Percentiles rank a stretch among this genome's conserved stretches.
Evolutionary conservation across 2,329 filamentous ascomycete genomes (phyloP).

Genomic region (Cordyceps javanica): DNA sequence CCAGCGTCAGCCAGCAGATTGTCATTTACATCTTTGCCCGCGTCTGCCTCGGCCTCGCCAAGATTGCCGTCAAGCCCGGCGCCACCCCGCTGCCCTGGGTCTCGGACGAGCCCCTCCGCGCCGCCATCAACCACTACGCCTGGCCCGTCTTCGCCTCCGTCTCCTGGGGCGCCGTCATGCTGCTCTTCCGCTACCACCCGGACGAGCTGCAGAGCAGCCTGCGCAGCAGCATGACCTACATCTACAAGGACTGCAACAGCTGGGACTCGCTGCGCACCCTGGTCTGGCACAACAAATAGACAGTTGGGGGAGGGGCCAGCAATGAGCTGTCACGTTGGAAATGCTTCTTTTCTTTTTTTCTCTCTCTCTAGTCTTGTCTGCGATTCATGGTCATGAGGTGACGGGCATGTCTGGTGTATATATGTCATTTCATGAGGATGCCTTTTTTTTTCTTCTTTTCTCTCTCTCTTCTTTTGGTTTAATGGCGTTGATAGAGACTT

Average conservation of each 20-base stretch:
- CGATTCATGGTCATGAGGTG: background rate
- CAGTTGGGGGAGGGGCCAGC: background rate
- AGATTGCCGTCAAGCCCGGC: constrained; percentile 67
- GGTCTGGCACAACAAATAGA: constrained; percentile 72
- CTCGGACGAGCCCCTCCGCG: constrained; percentile 41
- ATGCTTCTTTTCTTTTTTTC: no score
- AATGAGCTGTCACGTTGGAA: background rate
- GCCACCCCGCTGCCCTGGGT: constrained; percentile 41
- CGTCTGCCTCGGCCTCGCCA: constrained; percentile 77
- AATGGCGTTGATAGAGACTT: background rate
- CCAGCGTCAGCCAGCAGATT: constrained; percentile 89
- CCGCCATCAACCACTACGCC: constrained; percentile 59
- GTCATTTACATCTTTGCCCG: constrained; percentile 96
- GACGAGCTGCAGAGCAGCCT: constrained; percentile 87
- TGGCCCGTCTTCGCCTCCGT: constrained; percentile 91
- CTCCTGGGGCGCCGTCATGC: constrained; percentile 94
- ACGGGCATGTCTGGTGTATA: background rate
- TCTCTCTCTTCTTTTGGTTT: background rate
- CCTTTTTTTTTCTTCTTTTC: no score
- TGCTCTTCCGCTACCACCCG: constrained; percentile 86
- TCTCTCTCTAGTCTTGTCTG: no score
- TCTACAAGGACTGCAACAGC: constrained; percentile 82
- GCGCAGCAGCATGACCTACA: constrained; percentile 94
- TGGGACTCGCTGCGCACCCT: constrained; percentile 86
- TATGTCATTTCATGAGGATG: background rate